Evolutionary conservation across 2,329 filamentous ascomycete genomes (phyloP).

Genomic region (Aspergillus sp.): DNA sequence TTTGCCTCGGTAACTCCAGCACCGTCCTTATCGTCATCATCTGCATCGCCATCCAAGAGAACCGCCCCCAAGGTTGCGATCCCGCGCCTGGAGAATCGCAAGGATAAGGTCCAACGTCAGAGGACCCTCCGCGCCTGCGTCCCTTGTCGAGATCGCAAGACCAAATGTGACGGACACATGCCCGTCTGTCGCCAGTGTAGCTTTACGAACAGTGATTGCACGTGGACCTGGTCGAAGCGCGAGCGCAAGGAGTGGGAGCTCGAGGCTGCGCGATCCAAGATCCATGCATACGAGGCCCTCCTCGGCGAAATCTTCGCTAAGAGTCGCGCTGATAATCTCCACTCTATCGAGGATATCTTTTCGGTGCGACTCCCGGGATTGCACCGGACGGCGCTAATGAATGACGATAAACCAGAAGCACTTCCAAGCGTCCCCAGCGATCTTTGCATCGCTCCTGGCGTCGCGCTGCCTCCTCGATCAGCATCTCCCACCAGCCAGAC

Average conservation of each 20-base stretch:
- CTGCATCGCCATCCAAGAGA: not conserved
- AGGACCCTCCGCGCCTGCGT: conserved; percentile 17
- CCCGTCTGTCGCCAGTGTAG: conserved; percentile 14
- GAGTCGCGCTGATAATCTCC: not conserved
- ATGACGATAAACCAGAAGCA: conserved; percentile 6
- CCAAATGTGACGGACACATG: conserved; percentile 18
- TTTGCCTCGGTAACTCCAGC: not conserved
- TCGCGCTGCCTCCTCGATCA: conserved; percentile 8
- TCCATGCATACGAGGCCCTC: conserved; percentile 14
- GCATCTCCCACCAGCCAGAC: conserved; percentile 4
- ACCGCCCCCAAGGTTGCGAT: not conserved
- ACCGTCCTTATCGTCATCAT: not conserved
- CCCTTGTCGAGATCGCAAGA: conserved; percentile 16
- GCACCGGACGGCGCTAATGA: not conserved
- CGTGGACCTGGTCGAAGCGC: conserved; percentile 15
- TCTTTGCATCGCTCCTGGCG: conserved; percentile 11
- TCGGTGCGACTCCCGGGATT: conserved; percentile 3
- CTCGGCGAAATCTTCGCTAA: conserved; percentile 14
- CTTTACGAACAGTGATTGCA: conserved; percentile 7
- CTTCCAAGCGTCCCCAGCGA: conserved; percentile 10
- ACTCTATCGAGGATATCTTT: conserved; percentile 12
- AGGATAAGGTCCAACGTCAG: not conserved
- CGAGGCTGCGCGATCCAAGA: conserved; percentile 3
- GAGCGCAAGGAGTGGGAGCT: conserved; percentile 13
- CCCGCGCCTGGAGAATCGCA: not conserved